Evolutionary conservation across 495 filamentous ascomycete species (phyloP).

Genomic region (Podospora bellae-mahoneyi): DNA sequence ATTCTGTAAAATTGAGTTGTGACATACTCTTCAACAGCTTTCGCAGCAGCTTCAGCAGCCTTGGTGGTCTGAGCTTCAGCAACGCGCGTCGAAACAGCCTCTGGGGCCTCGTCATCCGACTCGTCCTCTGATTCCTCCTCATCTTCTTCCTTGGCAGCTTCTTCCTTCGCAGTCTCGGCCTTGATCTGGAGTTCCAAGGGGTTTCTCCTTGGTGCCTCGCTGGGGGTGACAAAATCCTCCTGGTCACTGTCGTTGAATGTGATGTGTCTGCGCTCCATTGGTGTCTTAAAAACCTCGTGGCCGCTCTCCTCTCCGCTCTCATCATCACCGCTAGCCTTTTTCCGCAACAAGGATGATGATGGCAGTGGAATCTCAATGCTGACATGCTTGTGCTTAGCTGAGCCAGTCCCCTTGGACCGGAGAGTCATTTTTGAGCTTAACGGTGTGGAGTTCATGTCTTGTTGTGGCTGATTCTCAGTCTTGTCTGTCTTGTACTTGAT

Average conservation of each 20-base stretch:
- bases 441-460: constrained; percentile 9
- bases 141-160: constrained; percentile 33
- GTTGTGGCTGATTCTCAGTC: constrained; percentile 11
- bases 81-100: constrained; percentile 42
- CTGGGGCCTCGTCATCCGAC: constrained; percentile 45
- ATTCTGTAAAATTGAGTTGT: not conserved
- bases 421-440: constrained; percentile 24
- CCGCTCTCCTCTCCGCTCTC: constrained; percentile 19
- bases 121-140: constrained; percentile 38
- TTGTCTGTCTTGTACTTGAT: constrained; percentile 20
- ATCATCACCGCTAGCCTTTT: constrained; percentile 8
- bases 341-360: constrained; percentile 19
- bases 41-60: constrained; percentile 36
- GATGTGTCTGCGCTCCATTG: constrained; percentile 27
- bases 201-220: constrained; percentile 30
- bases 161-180: constrained; percentile 10
- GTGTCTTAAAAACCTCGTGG: constrained; percentile 30
- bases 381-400: constrained; percentile 28
- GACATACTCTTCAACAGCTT: constrained; percentile 43
- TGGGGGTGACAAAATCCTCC: constrained; percentile 35
- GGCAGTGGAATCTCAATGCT: constrained; percentile 33
- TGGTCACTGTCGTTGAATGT: constrained; percentile 33
- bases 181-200: constrained; percentile 25
- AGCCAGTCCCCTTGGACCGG: constrained; percentile 23
- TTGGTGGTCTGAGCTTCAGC: constrained; percentile 36